phyloP scores from a whole-genome alignment of 148 eudicot species.

The Cornus florida region DNA sequence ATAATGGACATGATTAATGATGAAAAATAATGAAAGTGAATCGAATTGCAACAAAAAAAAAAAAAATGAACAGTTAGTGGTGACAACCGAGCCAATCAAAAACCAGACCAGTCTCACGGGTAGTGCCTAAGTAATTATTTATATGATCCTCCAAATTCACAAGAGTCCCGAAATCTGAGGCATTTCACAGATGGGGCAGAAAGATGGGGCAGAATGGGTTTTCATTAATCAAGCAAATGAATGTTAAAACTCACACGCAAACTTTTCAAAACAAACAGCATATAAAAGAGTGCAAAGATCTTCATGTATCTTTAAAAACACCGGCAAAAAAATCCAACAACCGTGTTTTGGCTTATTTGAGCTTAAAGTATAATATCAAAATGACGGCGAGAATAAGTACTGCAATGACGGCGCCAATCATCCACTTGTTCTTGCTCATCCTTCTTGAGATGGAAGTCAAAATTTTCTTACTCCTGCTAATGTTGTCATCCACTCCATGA shows the following conservation, averaged over 20 bases:
- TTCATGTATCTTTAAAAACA: not conserved
- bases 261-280: constrained; percentile 4
- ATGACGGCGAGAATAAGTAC: constrained; percentile 48
- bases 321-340: constrained; percentile 2
- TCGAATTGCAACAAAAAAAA: no score
- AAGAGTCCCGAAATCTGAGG: not conserved
- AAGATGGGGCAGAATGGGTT: not conserved
- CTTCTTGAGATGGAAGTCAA: constrained; percentile 56
- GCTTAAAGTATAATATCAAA: constrained; percentile 52
- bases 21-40: no score
- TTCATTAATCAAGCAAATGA: constrained; percentile 4
- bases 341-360: constrained; percentile 20
- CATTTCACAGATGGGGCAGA: not conserved
- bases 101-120: no score
- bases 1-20: no score
- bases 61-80: no score
- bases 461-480: constrained; percentile 53
- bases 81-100: no score
- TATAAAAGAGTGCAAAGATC: not conserved
- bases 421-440: constrained; percentile 59
- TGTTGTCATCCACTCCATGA: constrained; percentile 54
- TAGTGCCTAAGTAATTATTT: no score
- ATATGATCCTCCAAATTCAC: no score
- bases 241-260: constrained; percentile 3
- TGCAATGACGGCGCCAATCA: constrained; percentile 40